phyloP scores from a whole-genome alignment of 768 basidiomycete genomes.

The Trichaptum fuscoviolaceum region DNA sequence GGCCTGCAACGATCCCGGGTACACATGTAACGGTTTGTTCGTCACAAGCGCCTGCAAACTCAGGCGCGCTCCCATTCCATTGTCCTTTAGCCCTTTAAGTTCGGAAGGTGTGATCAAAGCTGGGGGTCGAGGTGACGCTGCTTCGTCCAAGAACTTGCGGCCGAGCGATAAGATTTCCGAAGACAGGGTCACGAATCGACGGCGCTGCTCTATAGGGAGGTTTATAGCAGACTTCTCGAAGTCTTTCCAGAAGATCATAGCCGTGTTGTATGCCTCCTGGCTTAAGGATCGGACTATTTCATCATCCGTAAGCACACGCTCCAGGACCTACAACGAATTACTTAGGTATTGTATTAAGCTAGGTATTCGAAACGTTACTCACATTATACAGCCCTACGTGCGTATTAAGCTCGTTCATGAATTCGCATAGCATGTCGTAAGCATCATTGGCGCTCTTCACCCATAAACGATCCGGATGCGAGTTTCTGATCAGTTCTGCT shows the following conservation, averaged over 20 bases:
- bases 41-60: slow-evolving; percentile 75
- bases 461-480: slow-evolving; percentile 87
- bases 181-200: slow-evolving; percentile 83
- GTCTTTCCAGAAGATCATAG: slow-evolving; percentile 91
- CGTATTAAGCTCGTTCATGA: slow-evolving; percentile 97
- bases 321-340: slow-evolving; percentile 51
- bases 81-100: slow-evolving; percentile 66
- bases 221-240: slow-evolving; percentile 97
- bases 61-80: slow-evolving; percentile 69
- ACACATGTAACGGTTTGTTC: slow-evolving; percentile 68
- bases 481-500: slow-evolving; percentile 88
- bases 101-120: slow-evolving; percentile 64
- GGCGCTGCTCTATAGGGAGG: slow-evolving; percentile 69
- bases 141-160: slow-evolving; percentile 75
- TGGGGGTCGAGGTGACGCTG: slow-evolving; percentile 56
- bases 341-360: slow-evolving; percentile 12
- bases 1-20: slow-evolving; percentile 85
- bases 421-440: slow-evolving; percentile 90
- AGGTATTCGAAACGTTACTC: slow-evolving; percentile 26
- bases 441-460: slow-evolving; percentile 77
- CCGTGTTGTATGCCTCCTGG: slow-evolving; percentile 78
- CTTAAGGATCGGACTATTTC: slow-evolving; percentile 60
- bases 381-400: slow-evolving; percentile 87
- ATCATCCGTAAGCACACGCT: slow-evolving; percentile 62
- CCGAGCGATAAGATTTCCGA: slow-evolving; percentile 87